phyloP scores from a whole-genome alignment of 2,329 filamentous ascomycete genomes.

The Neonectria faginata region DNA sequence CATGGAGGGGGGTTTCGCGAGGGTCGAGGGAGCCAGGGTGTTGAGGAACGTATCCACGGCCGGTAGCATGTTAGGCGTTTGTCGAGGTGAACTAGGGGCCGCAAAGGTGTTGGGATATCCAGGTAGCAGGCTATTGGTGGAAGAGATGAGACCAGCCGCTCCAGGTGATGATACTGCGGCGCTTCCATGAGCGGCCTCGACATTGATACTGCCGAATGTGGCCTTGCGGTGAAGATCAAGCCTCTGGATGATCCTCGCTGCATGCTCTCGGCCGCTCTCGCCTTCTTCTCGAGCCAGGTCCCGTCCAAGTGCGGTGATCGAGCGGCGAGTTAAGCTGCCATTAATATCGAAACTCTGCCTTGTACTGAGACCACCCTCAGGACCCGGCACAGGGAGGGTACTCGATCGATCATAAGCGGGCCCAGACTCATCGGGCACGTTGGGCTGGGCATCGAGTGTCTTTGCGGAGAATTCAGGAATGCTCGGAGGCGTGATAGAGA shows the following conservation, averaged over 20 bases:
- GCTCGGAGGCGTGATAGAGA: conserved; percentile 89
- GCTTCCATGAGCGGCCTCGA: conserved; percentile 53
- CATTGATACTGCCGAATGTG: conserved; percentile 62
- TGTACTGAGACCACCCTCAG: conserved; percentile 64
- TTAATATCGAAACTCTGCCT: conserved; percentile 81
- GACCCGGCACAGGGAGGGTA: conserved; percentile 72
- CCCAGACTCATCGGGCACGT: conserved; percentile 63
- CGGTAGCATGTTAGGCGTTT: conserved; percentile 48
- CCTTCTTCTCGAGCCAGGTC: conserved; percentile 72
- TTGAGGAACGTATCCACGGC: conserved; percentile 63
- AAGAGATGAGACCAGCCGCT: conserved; percentile 86
- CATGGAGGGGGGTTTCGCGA: conserved; percentile 84
- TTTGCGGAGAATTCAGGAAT: conserved; percentile 93
- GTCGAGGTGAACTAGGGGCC: conserved; percentile 46
- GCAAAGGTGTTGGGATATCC: conserved; percentile 58
- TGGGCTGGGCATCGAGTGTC: conserved; percentile 72
- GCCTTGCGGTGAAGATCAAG: conserved; percentile 89
- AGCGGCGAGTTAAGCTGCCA: conserved; percentile 61
- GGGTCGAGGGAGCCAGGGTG: conserved; percentile 82
- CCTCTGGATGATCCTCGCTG: conserved; percentile 90
- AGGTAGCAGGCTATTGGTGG: conserved; percentile 83
- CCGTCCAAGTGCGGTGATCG: conserved; percentile 64
- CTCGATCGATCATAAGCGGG: conserved; percentile 67
- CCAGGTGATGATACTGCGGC: conserved; percentile 65
- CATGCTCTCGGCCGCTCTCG: conserved; percentile 82